Evolutionary conservation across 2,329 filamentous ascomycete genomes (phyloP), one percentile per base, ranked within the genome.

Genomic region (Pyricularia grisea): DNA sequence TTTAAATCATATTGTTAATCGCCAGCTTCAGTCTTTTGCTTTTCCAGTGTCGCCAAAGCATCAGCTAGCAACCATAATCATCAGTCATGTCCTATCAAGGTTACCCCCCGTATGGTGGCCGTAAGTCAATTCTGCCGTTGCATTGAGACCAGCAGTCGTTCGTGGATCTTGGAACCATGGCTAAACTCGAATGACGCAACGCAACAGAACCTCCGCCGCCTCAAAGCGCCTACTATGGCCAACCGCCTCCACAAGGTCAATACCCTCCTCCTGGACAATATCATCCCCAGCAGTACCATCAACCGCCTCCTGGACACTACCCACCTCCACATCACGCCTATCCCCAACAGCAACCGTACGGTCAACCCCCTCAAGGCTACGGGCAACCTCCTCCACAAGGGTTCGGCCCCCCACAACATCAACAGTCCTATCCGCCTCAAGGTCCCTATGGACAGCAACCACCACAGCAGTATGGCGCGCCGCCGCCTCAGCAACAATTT

Each of bases 241-340:
- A 74, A 65, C 69, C 73, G 12, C 70, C 73, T 63, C 72, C 71
- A 10, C 74, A 74, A 63, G 55, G 71, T 68, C 73, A 71, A 10
- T 71, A 74, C 17, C 73, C 72, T 20, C 75, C 74, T 14, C 71
- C 70, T 23, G 70, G 69, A 28, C 71, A 72, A 23, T 75, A 75
- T 61, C 76, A 77, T 55, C 78, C 64, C n/a, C 73, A 74, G 20
- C 76, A 78, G 4, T 76, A 78, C 17, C 78, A 80, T 64, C 79
- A 78, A 67, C 78, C 77, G 68, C 79, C 77, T 3, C 75, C 71
- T 12, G 74, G 75, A 61, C 76, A 78, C 60, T 74, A 75, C 33
- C 78, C 79, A 27, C 81, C 82, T 27, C 77, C 82, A 58, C 76
- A 76, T 55, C 73, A 74, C 28, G 76, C 74, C 20, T 77, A 76